Evolutionary conservation across 1,284 basidiomycete species (phyloP), one percentile per base, ranked within the genome.

Genomic region (Cerioporus squamosus): DNA sequence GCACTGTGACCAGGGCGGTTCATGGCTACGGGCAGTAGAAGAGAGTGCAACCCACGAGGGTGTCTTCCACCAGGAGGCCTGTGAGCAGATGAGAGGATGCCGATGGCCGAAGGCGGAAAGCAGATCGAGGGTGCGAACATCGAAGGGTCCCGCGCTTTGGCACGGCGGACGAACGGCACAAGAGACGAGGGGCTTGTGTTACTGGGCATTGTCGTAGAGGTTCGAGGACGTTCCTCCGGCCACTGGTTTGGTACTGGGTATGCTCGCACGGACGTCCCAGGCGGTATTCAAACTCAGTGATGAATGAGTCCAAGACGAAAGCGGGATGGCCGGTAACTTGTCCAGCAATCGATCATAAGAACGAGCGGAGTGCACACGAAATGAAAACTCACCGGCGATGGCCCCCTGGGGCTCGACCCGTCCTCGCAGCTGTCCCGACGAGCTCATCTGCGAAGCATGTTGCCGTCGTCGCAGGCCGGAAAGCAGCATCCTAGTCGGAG

Each of bases 31-130:
- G 48, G 22, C 44, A 23, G 50, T 23, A 47, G 20, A 51, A 26
- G 40, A 40, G 40, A 49, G 38, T 23, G 40, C 49, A 7, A 57
- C 50, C 53, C 54, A 51, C 55, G 45, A 44, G 55, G 39, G 46
- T 45, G 38, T 43, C 48, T 43, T 50, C 39, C 36, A 24, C 18
- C 20, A 9, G 43, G 23, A 20, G 44, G 51, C 29, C 42, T 14
- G 39, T 40, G 36, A 20, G 44, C 23, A 44, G 22, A 38, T 44
- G 53, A 29, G 39, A 51, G 38, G 43, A 49, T 57, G 61, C 61
- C 52, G 53, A 50, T 55, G 53, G 8, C 51, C 55, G 44, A 31
- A 15, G 42, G 47, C 12, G 54, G 29, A 45, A 47, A 55, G 38
- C 33, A 33, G 59, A 46, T 40, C 8, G 46, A 44, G 31, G 54